phyloP scores from a whole-genome alignment of 192 early-diverging fungal genomes.

The Gamsiella multidivaricata region DNA sequence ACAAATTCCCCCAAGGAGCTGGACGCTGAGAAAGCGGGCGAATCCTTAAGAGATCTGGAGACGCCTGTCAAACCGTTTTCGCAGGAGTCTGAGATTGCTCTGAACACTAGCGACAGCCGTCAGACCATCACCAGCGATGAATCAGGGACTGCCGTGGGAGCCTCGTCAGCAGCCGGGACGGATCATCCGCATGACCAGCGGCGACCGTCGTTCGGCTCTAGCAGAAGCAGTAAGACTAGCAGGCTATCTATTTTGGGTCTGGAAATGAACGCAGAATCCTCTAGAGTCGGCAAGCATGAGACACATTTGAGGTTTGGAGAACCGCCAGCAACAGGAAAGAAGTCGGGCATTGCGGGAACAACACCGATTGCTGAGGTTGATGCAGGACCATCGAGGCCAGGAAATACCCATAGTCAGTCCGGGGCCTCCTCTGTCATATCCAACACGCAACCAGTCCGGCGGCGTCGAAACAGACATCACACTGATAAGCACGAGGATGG shows the following conservation, averaged over 20 bases:
- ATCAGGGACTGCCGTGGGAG: conserved; percentile 15
- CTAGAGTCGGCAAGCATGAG: neutral
- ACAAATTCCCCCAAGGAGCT: neutral
- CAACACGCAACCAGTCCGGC: conserved; percentile 7
- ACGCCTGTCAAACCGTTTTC: conserved; percentile 10
- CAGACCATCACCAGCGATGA: conserved; percentile 29
- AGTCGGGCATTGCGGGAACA: too few relatives aligned
- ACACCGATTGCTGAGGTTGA: neutral
- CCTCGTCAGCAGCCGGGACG: conserved; percentile 13
- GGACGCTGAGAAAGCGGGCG: conserved; percentile 1
- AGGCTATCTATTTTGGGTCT: conserved; percentile 9
- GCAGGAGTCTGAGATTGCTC: neutral
- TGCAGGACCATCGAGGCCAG: conserved; percentile 3
- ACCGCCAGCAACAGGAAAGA: conserved; percentile 9
- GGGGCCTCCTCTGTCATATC: conserved; percentile 11
- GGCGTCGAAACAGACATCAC: conserved; percentile 9
- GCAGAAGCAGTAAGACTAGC: conserved; percentile 5
- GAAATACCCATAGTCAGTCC: neutral
- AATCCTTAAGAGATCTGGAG: neutral
- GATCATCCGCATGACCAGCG: neutral
- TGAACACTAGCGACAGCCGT: conserved; percentile 23
- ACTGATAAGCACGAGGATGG: neutral
- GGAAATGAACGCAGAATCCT: conserved; percentile 4
- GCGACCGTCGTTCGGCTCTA: conserved; percentile 21
- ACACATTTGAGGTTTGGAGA: conserved; percentile 26